Base-by-base conservation (phyloP, 805 yeast genomes). In the Ogataea methylovora region DNA sequence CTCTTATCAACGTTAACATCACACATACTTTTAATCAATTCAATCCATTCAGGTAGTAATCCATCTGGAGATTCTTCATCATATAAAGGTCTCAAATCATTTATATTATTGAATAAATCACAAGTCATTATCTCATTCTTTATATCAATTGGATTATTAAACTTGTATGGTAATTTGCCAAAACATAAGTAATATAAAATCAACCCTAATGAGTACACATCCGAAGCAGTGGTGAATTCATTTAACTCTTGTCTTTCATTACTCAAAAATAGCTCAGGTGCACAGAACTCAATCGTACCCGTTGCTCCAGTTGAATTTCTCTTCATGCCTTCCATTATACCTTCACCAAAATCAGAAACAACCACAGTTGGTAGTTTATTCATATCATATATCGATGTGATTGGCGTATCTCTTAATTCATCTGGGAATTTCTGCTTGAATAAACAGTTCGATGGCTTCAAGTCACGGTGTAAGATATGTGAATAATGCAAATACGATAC, bases 281-380 rank as follows among this genome's bases (percentile, higher is more conserved):
- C 95, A 15, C 86, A 78, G 46, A 77, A 87, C 48, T 86, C 96
- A 7, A 86, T 49, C 0, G 96, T 87, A 0, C 96, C 96, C 0
- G 96, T 87, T 28, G 78, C 73, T 0, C 96, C 96, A 5, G 87
- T 78, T 1, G 88, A 78, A 8, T 67, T 65, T 31, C 87, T 61
- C 27, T 52, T 56, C 17, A 69, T 75, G 11, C 90, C 86, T 35
- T 79, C 79, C 42, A 82, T 63, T 43, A 82, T 84, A 6, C 92
- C 84, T 54, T 87, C 96, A 4, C 96, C 96, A 54, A 87, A 82
- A 58, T 87, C 96, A 29, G 94, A 79, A 10, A 87, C 88, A 11
- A 85, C 64, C 2, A 84, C 73, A n/a, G 67, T 71, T 0, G 95
- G 95, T 10, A 79, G 61, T 18, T 41, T 39, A 5, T 44, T 36